A percentile compares a stretch with the other conserved stretches of the same genome.
phyloP scores from a whole-genome alignment of 192 early-diverging fungal species.

The Radiomyces spectabilis region DNA sequence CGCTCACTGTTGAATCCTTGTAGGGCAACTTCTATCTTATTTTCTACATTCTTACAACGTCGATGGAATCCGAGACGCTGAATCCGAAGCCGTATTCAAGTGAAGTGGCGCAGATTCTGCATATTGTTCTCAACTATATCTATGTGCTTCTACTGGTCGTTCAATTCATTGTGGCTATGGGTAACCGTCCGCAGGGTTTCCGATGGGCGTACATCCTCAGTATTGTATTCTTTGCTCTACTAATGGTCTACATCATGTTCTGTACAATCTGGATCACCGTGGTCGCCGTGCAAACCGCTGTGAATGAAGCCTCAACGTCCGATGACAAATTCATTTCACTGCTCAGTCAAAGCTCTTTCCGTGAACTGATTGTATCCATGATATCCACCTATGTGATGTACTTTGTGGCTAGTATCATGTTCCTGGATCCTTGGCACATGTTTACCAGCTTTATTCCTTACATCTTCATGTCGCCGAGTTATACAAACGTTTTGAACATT shows the following conservation, averaged over 20 bases:
- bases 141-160: constrained; percentile 61
- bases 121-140: constrained; percentile 33
- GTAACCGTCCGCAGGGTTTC: constrained; percentile 93
- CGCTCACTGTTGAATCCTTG: too few relatives aligned
- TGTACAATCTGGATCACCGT: constrained; percentile 26
- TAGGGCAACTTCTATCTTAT: constrained; percentile 85
- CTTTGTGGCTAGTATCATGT: constrained; percentile 53
- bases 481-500: constrained; percentile 72
- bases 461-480: constrained; percentile 67
- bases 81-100: constrained; percentile 20
- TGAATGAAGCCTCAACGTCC: constrained; percentile 9
- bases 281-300: constrained; percentile 6
- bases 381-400: constrained; percentile 63
- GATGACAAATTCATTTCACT: constrained; percentile 24
- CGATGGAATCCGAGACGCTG: constrained; percentile 30
- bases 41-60: constrained; percentile 75
- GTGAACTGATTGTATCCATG: constrained; percentile 48
- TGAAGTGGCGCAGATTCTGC: constrained; percentile 23
- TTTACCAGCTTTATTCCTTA: constrained; percentile 65
- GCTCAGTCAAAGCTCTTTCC: constrained; percentile 34
- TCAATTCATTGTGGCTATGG: constrained; percentile 63
- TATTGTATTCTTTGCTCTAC: constrained; percentile 54
- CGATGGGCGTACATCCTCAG: constrained; percentile 66
- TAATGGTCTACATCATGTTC: constrained; percentile 35
- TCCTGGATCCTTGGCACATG: constrained; percentile 76